Evolutionary conservation across 352 stramenopile genomes (phyloP), one percentile per base, ranked within the genome.

Genomic region (Phytophthora citricola): DNA sequence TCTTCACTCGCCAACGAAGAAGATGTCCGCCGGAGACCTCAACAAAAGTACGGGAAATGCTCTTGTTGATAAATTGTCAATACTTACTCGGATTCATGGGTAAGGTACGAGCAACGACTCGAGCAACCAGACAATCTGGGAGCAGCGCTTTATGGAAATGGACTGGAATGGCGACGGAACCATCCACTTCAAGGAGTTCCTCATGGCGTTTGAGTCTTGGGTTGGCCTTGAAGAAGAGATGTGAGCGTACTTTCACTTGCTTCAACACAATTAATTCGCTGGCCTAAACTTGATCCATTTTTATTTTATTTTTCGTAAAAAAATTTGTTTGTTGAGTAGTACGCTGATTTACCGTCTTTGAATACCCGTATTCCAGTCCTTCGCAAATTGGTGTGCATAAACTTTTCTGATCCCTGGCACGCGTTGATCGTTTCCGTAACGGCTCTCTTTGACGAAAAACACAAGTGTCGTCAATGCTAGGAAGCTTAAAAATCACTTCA

Each of bases 161-260:
- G 89, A 96, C 52, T 95, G 87, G 81, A 85, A 96, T 49, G 67
- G 92, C 40, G 87, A 95, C 62, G 90, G 89, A 17, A 82, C 74
- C 24, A 95, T 95, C 56, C 87, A 94, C 14, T 96, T 95, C 63
- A 94, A 93, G 54, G 90, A 97, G 63, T 97, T 97, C 40, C n/a
- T 46, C 2, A 24, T 46, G 40, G 40, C 17, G 24, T 46, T 46
- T 27, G 40, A 46, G 11, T 46, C 40, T 17, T 46, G 40, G 40
- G 17, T 46, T 26, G 40, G 40, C 5, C n/a, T 46, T 6, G 17
- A 27, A 24, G 40, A 46, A 3, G 43, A 49, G 14, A 43, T 43
- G 38, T 43, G 38, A 43, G 8, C 38, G 7, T n/a, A 36, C 9
- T 36, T 36, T 9, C 8, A 31, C 6, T 15, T 40, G 10, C 34